Evolutionary conservation across 148 eudicot genomes (phyloP).

Genomic region (Arbutus unedo): DNA sequence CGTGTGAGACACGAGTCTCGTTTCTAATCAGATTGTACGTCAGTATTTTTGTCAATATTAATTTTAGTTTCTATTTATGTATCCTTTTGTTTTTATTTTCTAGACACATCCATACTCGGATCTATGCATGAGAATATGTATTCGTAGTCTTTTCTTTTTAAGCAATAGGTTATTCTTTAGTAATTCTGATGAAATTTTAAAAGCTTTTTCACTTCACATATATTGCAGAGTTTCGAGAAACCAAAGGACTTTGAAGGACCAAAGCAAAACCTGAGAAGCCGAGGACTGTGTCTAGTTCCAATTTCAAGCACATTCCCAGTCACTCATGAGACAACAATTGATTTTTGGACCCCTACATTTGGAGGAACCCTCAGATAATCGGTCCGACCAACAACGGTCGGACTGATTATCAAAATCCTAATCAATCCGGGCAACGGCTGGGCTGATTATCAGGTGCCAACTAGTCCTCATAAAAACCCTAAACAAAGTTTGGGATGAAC

Average conservation of each 20-base stretch:
- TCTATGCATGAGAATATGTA: no score
- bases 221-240: slow-evolving; percentile 56
- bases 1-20: no score
- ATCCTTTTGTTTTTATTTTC: no score
- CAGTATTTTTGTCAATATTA: no score
- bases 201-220: neutral
- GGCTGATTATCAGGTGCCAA: slow-evolving; percentile 10
- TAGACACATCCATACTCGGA: neutral
- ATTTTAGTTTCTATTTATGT: no score
- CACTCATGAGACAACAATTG: slow-evolving; percentile 74
- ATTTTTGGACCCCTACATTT: slow-evolving; percentile 91
- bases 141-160: no score
- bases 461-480: slow-evolving; percentile 19
- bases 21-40: no score
- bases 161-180: neutral
- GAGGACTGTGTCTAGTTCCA: slow-evolving; percentile 87
- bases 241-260: slow-evolving; percentile 54
- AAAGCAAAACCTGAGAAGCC: slow-evolving; percentile 69
- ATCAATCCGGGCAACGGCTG: neutral
- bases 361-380: slow-evolving; percentile 72
- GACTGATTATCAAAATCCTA: slow-evolving; percentile 19
- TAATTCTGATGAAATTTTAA: neutral
- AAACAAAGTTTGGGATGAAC: slow-evolving; percentile 12
- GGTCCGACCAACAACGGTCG: neutral
- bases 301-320: slow-evolving; percentile 89